A percentile compares a stretch with the other conserved stretches of the same genome.
Evolutionary conservation across 2,329 filamentous ascomycete species (phyloP).

Genomic region (Thielaviopsis musarum): DNA sequence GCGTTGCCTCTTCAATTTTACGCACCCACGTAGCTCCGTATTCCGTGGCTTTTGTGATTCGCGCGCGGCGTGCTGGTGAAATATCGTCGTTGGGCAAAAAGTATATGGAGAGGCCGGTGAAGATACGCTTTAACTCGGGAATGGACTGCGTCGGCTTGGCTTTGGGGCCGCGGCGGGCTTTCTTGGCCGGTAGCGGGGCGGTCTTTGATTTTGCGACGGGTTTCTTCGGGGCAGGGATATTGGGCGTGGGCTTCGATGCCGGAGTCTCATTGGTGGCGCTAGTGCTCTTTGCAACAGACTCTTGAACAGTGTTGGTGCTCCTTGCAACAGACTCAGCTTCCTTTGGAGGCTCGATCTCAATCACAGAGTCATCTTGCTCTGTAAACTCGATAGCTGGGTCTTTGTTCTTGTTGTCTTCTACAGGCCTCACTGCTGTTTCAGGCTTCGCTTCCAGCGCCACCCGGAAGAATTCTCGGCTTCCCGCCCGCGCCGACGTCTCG

Average conservation of each 20-base stretch:
- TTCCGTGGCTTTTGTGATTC: slow-evolving; percentile 59
- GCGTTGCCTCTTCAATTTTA: slow-evolving; percentile 45
- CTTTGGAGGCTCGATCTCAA: neutral
- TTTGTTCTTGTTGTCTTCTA: neutral
- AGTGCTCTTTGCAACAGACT: too few species aligned
- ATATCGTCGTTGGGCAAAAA: slow-evolving; percentile 73
- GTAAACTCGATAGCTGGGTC: neutral
- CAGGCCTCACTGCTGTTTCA: neutral
- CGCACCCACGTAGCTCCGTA: slow-evolving; percentile 59
- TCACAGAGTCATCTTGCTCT: neutral
- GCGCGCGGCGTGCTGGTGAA: slow-evolving; percentile 45
- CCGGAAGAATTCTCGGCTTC: neutral
- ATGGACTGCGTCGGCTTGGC: slow-evolving; percentile 21
- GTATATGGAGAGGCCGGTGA: slow-evolving; percentile 46
- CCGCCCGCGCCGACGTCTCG: neutral
- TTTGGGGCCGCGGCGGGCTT: slow-evolving; percentile 16
- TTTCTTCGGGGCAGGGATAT: neutral
- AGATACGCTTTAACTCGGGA: slow-evolving; percentile 38
- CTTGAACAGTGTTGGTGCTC: neutral
- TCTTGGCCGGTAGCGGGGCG: slow-evolving; percentile 12
- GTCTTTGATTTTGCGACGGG: neutral
- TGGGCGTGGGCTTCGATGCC: too few species aligned
- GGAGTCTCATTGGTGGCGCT: too few species aligned
- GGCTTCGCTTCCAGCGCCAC: neutral
- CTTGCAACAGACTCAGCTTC: neutral